phyloP scores from a whole-genome alignment of 176 grass and related monocot species.

The Ananas comosus region DNA sequence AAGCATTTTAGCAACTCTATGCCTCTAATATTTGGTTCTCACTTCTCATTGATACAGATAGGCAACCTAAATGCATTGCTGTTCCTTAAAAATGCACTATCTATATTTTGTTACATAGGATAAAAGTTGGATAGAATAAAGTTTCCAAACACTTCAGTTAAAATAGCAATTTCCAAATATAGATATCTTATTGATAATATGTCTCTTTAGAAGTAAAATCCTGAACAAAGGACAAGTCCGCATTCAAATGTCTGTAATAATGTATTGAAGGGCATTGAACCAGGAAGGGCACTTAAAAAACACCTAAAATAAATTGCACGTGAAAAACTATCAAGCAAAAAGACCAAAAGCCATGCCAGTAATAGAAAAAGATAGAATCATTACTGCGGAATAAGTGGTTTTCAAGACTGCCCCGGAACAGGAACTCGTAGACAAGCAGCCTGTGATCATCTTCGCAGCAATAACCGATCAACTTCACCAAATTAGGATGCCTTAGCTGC shows the following conservation, averaged over 20 bases:
- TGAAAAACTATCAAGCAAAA: background rate
- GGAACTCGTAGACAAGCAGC: conserved; percentile 94
- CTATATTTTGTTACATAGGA: no score
- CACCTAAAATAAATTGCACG: background rate
- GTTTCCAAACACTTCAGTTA: no score
- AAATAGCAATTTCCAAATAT: no score
- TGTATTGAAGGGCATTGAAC: background rate
- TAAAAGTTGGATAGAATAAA: no score
- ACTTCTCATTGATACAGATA: no score
- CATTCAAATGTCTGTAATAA: background rate
- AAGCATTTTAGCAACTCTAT: no score
- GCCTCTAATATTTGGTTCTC: no score
- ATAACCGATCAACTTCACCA: conserved; percentile 98
- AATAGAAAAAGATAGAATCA: conserved; percentile 14
- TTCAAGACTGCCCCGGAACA: conserved; percentile 99
- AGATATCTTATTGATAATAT: no score
- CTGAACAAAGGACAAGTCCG: background rate
- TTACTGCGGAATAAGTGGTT: conserved; percentile 99
- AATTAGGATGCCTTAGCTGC: conserved; percentile 94
- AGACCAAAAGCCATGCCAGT: background rate
- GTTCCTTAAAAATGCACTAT: no score
- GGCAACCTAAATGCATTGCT: no score
- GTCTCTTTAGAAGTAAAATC: background rate
- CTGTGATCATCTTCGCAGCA: conserved; percentile 98
- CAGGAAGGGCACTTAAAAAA: background rate